phyloP scores from a whole-genome alignment of 441 rosid genomes.

The Gossypium schwendimanii region DNA sequence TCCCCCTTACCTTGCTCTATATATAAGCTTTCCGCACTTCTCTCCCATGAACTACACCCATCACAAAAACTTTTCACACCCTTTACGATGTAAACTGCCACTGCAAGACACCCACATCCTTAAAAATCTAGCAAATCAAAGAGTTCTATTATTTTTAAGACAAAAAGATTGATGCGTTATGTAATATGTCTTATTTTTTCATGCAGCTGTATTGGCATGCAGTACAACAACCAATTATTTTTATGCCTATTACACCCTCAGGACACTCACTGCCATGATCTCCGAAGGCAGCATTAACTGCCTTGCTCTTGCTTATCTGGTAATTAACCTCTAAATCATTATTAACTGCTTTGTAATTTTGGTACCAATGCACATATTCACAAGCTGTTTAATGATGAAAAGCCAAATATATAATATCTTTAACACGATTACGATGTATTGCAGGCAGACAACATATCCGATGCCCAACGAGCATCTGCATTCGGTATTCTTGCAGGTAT shows the following conservation, averaged over 20 bases:
- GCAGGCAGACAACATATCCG: constrained; percentile 62
- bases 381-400: background rate
- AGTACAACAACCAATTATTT: constrained; percentile 54
- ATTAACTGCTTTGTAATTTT: background rate
- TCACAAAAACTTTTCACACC: no score
- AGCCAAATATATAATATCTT: no score
- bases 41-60: no score
- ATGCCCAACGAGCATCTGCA: constrained; percentile 43
- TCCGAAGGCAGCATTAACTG: constrained; percentile 63
- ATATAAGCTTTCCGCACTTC: no score
- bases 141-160: no score
- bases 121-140: no score
- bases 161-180: no score
- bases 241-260: constrained; percentile 49
- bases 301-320: constrained; percentile 85
- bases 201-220: constrained; percentile 67
- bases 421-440: background rate
- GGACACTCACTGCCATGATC: constrained; percentile 58
- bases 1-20: no score
- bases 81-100: no score
- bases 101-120: no score
- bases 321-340: constrained; percentile 12
- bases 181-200: background rate
- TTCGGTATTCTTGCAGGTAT: constrained; percentile 66
- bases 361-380: background rate